Conservation (phyloP, 2,329 filamentous ascomycete genomes). For the Calonectria pteridis region DNA sequence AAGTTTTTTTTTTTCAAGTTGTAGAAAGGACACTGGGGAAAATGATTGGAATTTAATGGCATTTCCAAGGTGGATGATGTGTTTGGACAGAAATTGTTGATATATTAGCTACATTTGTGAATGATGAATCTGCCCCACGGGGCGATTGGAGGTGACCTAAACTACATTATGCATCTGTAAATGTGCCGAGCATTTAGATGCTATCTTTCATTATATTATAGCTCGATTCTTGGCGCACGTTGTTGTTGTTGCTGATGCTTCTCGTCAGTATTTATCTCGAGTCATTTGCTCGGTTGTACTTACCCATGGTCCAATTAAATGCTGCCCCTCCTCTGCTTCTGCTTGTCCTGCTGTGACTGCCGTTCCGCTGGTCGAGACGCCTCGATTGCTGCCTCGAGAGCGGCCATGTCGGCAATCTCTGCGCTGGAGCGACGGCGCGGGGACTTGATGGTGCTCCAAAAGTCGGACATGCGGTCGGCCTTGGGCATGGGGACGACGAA, state of each 20-base stretch:
- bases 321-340: background rate
- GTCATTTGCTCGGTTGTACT: too few species aligned
- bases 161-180: background rate
- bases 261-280: too few species aligned
- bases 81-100: background rate
- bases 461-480: conserved; percentile 14
- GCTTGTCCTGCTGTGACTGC: background rate
- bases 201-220: background rate
- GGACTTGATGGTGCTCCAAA: conserved; percentile 31
- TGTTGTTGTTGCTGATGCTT: background rate
- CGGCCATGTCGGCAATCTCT: conserved; percentile 26
- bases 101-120: conserved; percentile 11
- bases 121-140: background rate
- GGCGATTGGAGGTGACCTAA: background rate
- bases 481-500: conserved; percentile 36
- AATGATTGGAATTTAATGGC: conserved; percentile 22
- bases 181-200: background rate
- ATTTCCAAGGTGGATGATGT: background rate
- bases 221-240: background rate
- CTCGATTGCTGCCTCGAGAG: conserved; percentile 31
- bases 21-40: background rate
- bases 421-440: conserved; percentile 35
- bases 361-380: background rate
- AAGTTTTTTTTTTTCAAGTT: background rate
- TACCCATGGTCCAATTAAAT: background rate